phyloP scores from a whole-genome alignment of 257 asterid genomes.

The Solanum habrochaites region DNA sequence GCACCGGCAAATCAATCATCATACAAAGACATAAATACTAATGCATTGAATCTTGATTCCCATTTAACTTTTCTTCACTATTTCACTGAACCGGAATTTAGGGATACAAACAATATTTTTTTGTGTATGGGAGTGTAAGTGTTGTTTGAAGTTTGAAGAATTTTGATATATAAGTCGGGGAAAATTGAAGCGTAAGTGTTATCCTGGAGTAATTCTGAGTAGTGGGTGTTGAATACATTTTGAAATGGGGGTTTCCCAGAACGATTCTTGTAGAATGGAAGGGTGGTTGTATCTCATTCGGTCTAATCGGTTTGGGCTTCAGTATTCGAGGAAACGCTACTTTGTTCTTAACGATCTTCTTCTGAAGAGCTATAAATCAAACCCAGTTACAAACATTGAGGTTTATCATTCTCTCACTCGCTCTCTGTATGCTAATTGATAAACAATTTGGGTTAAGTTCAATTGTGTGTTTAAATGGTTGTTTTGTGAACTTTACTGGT shows the following conservation, averaged over 20 bases:
- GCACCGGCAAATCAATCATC: neutral
- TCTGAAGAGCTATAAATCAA: constrained; percentile 76
- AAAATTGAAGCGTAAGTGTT: neutral
- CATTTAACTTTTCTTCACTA: neutral
- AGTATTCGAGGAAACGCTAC: constrained; percentile 83
- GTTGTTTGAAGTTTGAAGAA: neutral
- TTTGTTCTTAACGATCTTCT: constrained; percentile 80
- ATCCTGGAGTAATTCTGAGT: neutral
- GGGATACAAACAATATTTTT: neutral
- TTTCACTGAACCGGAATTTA: neutral
- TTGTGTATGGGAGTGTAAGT: neutral
- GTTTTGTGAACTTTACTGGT: neutral
- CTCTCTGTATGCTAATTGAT: neutral
- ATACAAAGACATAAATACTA: neutral
- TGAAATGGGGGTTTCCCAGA: constrained; percentile 38
- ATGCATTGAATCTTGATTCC: neutral
- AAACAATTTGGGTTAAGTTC: neutral
- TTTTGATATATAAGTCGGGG: neutral
- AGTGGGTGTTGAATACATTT: neutral
- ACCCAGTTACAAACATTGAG: constrained; percentile 55
- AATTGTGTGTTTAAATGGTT: neutral
- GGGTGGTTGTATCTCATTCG: constrained; percentile 92
- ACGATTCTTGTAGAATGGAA: constrained; percentile 65
- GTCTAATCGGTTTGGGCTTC: constrained; percentile 80
- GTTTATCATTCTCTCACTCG: constrained; percentile 8